Conservation (phyloP, 768 basidiomycete species). For the Tricholoma sp. region DNA sequence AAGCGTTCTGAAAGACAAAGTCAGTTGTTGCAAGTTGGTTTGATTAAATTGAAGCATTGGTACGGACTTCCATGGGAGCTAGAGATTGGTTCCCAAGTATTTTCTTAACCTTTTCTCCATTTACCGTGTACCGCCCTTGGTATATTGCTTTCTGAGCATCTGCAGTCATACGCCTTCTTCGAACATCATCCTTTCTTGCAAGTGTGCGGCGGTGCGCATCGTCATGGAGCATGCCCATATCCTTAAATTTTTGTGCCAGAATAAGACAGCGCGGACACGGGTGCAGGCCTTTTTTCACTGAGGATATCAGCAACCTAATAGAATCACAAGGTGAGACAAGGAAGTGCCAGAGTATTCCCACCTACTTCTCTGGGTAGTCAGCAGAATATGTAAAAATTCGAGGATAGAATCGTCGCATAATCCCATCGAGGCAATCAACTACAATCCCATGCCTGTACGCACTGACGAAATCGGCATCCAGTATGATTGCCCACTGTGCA, state of each 20-base stretch:
- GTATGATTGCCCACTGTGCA: conserved; percentile 17
- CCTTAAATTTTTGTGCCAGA: not conserved
- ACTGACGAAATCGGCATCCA: conserved; percentile 18
- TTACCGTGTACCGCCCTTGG: too few relatives aligned
- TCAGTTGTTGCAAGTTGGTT: not conserved
- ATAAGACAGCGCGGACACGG: not conserved
- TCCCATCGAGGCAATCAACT: conserved; percentile 14
- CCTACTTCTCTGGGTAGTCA: too few relatives aligned
- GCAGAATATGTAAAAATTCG: too few relatives aligned
- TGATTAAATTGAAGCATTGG: not conserved
- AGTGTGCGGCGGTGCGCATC: not conserved
- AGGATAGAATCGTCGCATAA: conserved; percentile 13
- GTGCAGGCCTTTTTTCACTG: not conserved
- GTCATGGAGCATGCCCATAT: not conserved
- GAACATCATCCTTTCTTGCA: not conserved
- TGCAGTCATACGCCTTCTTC: not conserved
- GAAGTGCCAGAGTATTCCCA: too few relatives aligned
- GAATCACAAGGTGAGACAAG: too few relatives aligned
- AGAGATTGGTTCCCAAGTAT: conserved; percentile 2
- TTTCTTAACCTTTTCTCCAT: conserved; percentile 4
- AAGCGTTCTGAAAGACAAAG: not conserved
- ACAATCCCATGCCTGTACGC: conserved; percentile 19
- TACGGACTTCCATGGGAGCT: conserved; percentile 7
- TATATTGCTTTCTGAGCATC: conserved; percentile 4
- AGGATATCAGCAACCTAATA: not conserved